These are phyloP conservation scores for Teunomyces panamensis DNA, from an alignment of 805 yeast species.

Conservation along the genomic window DNA sequence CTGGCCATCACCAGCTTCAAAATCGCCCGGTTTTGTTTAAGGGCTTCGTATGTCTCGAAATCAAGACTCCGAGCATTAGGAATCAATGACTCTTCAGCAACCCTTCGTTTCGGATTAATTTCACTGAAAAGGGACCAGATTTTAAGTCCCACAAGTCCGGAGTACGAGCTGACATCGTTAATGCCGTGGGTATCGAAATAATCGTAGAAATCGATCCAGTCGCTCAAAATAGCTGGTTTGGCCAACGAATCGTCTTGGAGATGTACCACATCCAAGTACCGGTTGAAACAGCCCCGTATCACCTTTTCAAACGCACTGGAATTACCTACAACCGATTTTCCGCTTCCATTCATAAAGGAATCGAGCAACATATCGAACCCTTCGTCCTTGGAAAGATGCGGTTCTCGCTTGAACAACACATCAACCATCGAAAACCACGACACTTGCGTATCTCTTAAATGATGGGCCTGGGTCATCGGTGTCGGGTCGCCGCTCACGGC, in stretches of 20 bases:
- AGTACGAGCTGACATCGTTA: slow-evolving; percentile 51
- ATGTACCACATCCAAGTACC: slow-evolving; percentile 58
- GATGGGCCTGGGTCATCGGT: background rate
- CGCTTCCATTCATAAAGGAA: slow-evolving; percentile 40
- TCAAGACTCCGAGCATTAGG: slow-evolving; percentile 33
- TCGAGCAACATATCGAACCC: slow-evolving; percentile 49
- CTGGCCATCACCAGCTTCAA: slow-evolving; percentile 27
- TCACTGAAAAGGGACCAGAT: slow-evolving; percentile 66
- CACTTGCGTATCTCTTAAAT: slow-evolving; percentile 52
- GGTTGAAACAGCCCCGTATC: slow-evolving; percentile 66
- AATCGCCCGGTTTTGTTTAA: slow-evolving; percentile 29
- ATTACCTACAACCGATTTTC: slow-evolving; percentile 33
- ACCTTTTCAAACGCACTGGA: slow-evolving; percentile 58
- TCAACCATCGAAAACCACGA: slow-evolving; percentile 70
- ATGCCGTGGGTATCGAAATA: slow-evolving; percentile 35
- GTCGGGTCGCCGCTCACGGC: background rate
- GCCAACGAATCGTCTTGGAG: slow-evolving; percentile 57
- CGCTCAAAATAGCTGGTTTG: slow-evolving; percentile 61
- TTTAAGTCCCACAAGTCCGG: slow-evolving; percentile 55
- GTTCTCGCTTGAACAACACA: slow-evolving; percentile 53
- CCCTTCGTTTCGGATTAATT: slow-evolving; percentile 33
- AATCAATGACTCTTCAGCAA: slow-evolving; percentile 18
- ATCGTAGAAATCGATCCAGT: slow-evolving; percentile 78
- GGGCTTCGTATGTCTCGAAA: slow-evolving; percentile 38
- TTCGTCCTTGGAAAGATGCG: slow-evolving; percentile 43